phyloP scores from a whole-genome alignment of 805 yeast genomes.

The Myxozyma melibiosi region DNA sequence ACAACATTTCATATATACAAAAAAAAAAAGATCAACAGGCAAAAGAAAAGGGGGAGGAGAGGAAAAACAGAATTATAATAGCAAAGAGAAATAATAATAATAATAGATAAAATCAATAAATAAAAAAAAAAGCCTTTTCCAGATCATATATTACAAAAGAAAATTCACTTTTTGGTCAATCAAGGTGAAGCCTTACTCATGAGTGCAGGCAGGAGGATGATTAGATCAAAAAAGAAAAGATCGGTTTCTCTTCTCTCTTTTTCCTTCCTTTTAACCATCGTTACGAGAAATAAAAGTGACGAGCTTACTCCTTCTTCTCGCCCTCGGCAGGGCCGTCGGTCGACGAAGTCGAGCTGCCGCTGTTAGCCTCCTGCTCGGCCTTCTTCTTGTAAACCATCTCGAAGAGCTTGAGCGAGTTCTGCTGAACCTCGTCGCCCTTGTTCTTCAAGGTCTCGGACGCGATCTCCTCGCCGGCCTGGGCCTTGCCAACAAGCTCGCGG shows the following conservation, averaged over 20 bases:
- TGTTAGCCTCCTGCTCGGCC: constrained; percentile 39
- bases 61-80: no score
- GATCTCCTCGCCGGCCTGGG: constrained; percentile 66
- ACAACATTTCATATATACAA: neutral
- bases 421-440: constrained; percentile 83
- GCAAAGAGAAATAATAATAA: neutral
- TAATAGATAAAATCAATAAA: neutral
- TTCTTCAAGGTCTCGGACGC: constrained; percentile 66
- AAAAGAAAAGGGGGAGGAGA: no score
- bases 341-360: constrained; percentile 17
- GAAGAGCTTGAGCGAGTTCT: constrained; percentile 76
- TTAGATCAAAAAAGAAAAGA: neutral
- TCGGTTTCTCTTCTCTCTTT: neutral
- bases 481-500: constrained; percentile 76
- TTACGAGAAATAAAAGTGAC: neutral
- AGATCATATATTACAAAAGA: constrained; percentile 8
- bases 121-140: constrained; percentile 2
- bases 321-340: constrained; percentile 15
- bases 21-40: neutral
- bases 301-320: constrained; percentile 29
- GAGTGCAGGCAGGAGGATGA: no score
- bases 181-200: neutral
- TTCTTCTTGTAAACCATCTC: constrained; percentile 66
- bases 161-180: neutral
- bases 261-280: neutral